Percentiles rank a stretch among this genome's conserved stretches.
Conservation (phyloP, 345 rosid species). For the Mangifera indica region DNA sequence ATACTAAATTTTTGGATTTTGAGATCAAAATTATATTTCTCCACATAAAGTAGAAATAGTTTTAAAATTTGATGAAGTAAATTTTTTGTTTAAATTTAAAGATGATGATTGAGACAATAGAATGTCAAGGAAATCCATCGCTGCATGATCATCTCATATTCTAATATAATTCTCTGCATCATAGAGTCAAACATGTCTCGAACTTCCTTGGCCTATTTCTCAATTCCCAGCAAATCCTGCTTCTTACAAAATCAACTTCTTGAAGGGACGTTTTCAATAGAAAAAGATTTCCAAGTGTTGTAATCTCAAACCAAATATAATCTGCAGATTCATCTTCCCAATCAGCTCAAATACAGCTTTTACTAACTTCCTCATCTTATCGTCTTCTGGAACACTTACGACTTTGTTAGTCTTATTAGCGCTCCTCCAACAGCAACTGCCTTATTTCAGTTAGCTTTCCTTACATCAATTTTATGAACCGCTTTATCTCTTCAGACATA, state of each 20-base stretch:
- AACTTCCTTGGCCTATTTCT: conserved; percentile 34
- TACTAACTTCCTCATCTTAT: conserved; percentile 38
- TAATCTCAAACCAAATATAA: conserved; percentile 22
- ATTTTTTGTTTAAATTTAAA: too few species aligned
- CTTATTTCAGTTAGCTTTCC: conserved; percentile 30
- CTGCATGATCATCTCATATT: not conserved
- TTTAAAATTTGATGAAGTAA: too few species aligned
- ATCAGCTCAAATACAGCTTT: conserved; percentile 32
- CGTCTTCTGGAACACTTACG: too few species aligned
- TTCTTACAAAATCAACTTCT: too few species aligned
- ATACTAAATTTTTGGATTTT: too few species aligned
- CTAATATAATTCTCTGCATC: conserved; percentile 13
- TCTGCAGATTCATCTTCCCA: conserved; percentile 50
- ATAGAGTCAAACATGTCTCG: conserved; percentile 34
- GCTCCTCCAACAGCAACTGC: conserved; percentile 39
- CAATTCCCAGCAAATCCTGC: conserved; percentile 2
- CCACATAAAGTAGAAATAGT: too few species aligned
- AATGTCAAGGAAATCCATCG: conserved; percentile 43
- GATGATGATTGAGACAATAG: too few species aligned
- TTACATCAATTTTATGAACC: conserved; percentile 27
- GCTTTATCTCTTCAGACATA: conserved; percentile 37
- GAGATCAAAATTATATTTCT: too few species aligned
- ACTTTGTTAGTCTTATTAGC: conserved; percentile 32
- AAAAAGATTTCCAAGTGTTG: too few species aligned
- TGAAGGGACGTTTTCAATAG: too few species aligned